phyloP scores from a whole-genome alignment of 2,329 filamentous ascomycete species.

The Endocalyx cinctus region DNA sequence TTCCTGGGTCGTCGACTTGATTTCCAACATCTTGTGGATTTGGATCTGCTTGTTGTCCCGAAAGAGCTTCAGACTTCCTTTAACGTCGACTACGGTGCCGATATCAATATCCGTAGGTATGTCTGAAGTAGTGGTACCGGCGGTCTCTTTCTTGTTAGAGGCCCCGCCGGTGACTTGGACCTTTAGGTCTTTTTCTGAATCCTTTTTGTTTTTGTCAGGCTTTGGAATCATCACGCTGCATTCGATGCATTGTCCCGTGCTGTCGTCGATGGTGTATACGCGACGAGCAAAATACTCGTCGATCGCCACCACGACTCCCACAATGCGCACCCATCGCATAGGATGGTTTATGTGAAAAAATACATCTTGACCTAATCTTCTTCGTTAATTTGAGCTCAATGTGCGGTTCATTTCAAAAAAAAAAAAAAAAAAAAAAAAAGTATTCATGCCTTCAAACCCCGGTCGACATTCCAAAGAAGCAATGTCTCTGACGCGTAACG shows the following conservation, averaged over 20 bases:
- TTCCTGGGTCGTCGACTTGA: conserved; percentile 53
- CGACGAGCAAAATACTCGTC: conserved; percentile 44
- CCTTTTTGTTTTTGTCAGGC: conserved; percentile 4
- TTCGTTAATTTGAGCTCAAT: neutral
- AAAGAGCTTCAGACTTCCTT: conserved; percentile 46
- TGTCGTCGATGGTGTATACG: conserved; percentile 60
- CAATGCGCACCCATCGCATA: conserved; percentile 68
- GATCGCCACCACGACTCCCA: conserved; percentile 64
- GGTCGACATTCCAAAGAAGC: conserved; percentile 40
- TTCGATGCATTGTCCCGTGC: conserved; percentile 57
- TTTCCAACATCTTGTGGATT: conserved; percentile 42
- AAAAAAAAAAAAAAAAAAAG: neutral
- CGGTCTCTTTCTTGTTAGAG: conserved; percentile 1
- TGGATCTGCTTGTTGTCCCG: conserved; percentile 47
- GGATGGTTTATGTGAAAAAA: conserved; percentile 71
- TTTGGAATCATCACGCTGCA: conserved; percentile 28
- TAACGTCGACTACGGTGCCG: conserved; percentile 53
- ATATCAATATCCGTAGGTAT: conserved; percentile 32
- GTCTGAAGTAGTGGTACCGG: conserved; percentile 1
- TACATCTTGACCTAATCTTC: conserved; percentile 45
- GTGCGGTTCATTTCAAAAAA: too few relatives aligned
- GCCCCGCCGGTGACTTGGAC: neutral
- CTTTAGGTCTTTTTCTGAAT: conserved; percentile 1
- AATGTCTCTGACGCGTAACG: conserved; percentile 49
- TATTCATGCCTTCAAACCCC: conserved; percentile 47